These are phyloP conservation scores for Erodium chrysanthum DNA, from an alignment of 441 rosid genomes.

Conservation along the genomic window DNA sequence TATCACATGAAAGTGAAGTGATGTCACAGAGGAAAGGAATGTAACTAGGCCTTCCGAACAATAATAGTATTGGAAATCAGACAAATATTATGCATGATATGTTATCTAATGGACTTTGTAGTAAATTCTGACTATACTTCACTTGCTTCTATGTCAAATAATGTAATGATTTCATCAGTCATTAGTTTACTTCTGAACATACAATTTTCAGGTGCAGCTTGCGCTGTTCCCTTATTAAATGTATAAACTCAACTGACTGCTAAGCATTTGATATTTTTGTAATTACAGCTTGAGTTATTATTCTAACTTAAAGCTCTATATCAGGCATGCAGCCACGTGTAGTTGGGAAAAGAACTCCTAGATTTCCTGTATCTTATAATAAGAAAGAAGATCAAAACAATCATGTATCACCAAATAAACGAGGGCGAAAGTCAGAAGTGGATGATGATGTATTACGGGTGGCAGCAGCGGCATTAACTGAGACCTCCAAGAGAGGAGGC, in stretches of 20 bases:
- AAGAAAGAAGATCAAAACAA: constrained; percentile 40
- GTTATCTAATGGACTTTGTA: background rate
- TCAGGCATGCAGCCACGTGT: constrained; percentile 61
- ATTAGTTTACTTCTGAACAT: background rate
- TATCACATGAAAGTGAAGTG: background rate
- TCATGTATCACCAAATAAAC: constrained; percentile 32
- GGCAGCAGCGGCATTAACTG: constrained; percentile 57
- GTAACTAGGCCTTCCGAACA: background rate
- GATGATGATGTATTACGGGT: constrained; percentile 51
- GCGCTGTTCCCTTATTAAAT: background rate
- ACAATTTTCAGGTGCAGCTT: background rate
- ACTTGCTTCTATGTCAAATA: background rate
- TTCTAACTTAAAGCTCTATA: constrained; percentile 20
- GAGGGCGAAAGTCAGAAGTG: constrained; percentile 39
- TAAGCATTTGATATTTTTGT: background rate
- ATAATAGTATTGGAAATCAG: background rate
- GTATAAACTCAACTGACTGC: background rate
- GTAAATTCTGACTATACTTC: background rate
- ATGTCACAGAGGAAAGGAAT: background rate
- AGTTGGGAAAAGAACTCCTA: constrained; percentile 88
- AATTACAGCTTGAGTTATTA: background rate
- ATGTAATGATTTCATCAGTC: background rate
- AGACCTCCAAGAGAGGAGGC: constrained; percentile 51
- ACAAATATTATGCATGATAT: background rate
- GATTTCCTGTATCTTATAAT: constrained; percentile 50